Conservation (phyloP, 192 early-diverging fungal species). For the Dissophora globulifera region DNA sequence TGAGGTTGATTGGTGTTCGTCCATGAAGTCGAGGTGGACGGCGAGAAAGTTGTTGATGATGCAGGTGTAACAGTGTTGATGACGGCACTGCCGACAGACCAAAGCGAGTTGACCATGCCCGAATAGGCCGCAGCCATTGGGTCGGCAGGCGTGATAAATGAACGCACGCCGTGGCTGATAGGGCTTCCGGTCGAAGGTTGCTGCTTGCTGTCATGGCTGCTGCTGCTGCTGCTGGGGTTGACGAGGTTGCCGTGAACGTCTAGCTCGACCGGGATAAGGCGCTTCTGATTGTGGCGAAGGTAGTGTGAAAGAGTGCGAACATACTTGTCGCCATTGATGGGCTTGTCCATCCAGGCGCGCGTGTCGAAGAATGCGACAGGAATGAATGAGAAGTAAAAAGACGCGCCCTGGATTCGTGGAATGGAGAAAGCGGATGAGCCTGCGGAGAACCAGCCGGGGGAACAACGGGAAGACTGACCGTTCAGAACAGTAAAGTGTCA, state of each 20-base stretch:
- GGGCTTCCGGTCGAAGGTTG: constrained; percentile 22
- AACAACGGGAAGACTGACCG: no score
- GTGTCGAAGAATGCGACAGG: neutral
- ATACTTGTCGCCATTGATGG: constrained; percentile 62
- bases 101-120: constrained; percentile 58
- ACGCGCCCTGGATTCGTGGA: neutral
- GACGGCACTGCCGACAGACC: constrained; percentile 47
- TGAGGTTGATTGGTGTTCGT: no score
- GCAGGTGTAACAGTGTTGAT: constrained; percentile 51
- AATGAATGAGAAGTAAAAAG: neutral
- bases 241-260: constrained; percentile 1
- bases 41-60: no score
- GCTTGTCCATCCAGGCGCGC: constrained; percentile 38
- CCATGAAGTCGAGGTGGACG: no score
- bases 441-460: no score
- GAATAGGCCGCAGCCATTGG: constrained; percentile 51
- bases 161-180: constrained; percentile 28
- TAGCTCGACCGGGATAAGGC: constrained; percentile 32
- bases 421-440: no score
- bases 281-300: constrained; percentile 60
- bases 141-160: constrained; percentile 41
- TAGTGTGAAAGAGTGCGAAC: constrained; percentile 66
- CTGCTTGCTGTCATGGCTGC: constrained; percentile 25
- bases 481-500: no score
- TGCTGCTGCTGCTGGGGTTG: constrained; percentile 11